Evolutionary conservation across 495 filamentous ascomycete genomes (phyloP).

Genomic region (Neurospora pannonica): DNA sequence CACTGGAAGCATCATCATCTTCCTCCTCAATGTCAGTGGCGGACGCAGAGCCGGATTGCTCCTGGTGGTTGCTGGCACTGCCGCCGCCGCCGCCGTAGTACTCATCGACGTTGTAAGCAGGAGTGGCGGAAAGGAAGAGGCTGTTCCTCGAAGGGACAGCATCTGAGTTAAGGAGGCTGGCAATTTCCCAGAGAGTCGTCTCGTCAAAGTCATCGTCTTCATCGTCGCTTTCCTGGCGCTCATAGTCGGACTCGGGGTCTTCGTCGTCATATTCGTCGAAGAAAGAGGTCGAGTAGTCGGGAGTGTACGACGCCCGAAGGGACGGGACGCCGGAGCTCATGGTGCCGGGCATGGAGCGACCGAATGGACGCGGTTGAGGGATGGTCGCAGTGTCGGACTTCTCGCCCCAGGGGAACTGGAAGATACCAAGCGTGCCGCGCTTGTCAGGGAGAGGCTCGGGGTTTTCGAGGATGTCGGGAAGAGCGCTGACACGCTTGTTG

Average conservation of each 20-base stretch:
- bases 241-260: conserved; percentile 21
- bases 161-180: conserved; percentile 39
- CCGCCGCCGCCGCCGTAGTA: conserved; percentile 2
- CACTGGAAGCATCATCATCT: conserved; percentile 18
- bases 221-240: conserved; percentile 26
- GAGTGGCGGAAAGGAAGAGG: conserved; percentile 22
- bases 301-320: conserved; percentile 14
- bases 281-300: conserved; percentile 35
- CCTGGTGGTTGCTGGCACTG: not conserved
- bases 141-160: conserved; percentile 37
- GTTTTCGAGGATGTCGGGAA: conserved; percentile 49
- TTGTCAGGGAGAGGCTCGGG: conserved; percentile 43
- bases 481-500: conserved; percentile 40
- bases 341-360: conserved; percentile 34
- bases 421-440: conserved; percentile 43
- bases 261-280: conserved; percentile 44
- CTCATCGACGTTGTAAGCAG: conserved; percentile 14
- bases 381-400: conserved; percentile 40
- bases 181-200: conserved; percentile 48
- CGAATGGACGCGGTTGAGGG: conserved; percentile 14
- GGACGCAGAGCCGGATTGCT: not conserved
- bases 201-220: conserved; percentile 46
- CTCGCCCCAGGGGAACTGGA: conserved; percentile 50
- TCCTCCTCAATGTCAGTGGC: conserved; percentile 13
- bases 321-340: conserved; percentile 32